Conservation (phyloP, 106 monocot species). For the Amphibolis antarctica region DNA sequence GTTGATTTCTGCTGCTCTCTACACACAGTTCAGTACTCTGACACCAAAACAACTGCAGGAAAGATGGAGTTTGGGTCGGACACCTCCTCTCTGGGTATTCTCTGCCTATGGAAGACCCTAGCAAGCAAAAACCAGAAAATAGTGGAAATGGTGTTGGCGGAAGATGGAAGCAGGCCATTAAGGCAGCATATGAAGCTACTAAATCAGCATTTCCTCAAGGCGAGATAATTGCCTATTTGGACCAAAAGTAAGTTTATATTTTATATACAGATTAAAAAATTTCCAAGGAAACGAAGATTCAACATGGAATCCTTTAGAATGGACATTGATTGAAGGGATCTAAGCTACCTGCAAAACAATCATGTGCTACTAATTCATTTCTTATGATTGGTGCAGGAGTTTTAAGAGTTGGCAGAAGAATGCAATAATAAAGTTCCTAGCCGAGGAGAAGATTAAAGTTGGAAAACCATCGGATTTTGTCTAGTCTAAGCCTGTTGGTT, state of each 20-base stretch:
- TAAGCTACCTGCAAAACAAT: too few species aligned
- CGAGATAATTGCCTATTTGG: conserved; percentile 74
- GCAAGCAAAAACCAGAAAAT: conserved; percentile 22
- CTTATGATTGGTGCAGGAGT: conserved; percentile 36
- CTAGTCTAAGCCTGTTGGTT: too few species aligned
- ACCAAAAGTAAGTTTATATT: conserved; percentile 63
- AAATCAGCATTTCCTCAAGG: conserved; percentile 76
- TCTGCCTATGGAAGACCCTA: conserved; percentile 86
- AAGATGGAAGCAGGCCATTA: conserved; percentile 84
- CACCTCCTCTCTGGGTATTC: conserved; percentile 93
- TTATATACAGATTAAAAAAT: background rate
- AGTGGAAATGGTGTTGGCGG: conserved; percentile 39
- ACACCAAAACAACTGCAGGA: conserved; percentile 31
- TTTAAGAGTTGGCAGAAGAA: conserved; percentile 98
- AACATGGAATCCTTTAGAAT: too few species aligned
- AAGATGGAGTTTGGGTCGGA: conserved; percentile 89
- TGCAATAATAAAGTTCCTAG: conserved; percentile 59
- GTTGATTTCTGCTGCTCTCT: too few species aligned
- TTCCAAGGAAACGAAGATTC: too few species aligned
- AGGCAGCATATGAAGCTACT: conserved; percentile 64
- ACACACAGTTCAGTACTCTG: too few species aligned
- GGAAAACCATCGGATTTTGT: conserved; percentile 79
- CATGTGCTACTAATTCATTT: background rate
- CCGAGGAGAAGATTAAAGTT: conserved; percentile 56
- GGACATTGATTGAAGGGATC: too few species aligned